Evolutionary conservation across 176 grass and related monocot genomes (phyloP), one percentile per base, ranked within the genome.

Genomic region (Oryza officinalis): DNA sequence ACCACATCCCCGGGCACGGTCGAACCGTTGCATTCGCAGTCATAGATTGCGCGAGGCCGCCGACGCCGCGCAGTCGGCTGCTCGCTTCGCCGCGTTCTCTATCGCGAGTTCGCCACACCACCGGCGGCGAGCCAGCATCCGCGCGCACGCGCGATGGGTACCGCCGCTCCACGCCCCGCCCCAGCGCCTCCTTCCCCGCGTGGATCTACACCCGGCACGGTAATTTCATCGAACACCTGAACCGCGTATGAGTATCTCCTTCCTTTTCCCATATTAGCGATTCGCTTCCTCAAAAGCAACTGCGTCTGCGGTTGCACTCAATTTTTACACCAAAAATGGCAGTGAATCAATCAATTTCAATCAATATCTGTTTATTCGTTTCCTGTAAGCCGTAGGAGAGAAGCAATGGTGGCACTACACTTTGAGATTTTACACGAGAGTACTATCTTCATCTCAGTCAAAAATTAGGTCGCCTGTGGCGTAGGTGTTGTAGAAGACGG

Each of bases 391-490:
- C 73, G 23, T 4, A 71, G 14, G 60, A 27, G 3, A 50, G 67
- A 72, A 70, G 8, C 17, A 26, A n/a, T 5, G 57, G 32, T 28
- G 4, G 20, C 60, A 38, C 32, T 66, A 67, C 75, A 79, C 10
- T 63, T 81, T 6, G 72, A 33, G 18, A 73, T 66, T 50, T 37
- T 82, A 75, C 72, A 81, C 65, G 27, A 81, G 76, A 46, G 66
- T 17, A 90, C 77, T 70, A 13, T 14, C 73, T 69, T 20, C 66
- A 84, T 31, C 71, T 93, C 82, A 95, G 83, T 91, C 79, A 88
- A 95, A 95, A 88, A 95, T 75, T 73, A 85, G 85, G 30, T 98
- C 93, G 64, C 89, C 91, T 11, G 93, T 94, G 2, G 96, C 91
- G 64, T 87, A 91, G 5, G 69, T n/a, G 84, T 92, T 92, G 71